phyloP scores from a whole-genome alignment of 306 rosid genomes.

The Vigna nakashimae region DNA sequence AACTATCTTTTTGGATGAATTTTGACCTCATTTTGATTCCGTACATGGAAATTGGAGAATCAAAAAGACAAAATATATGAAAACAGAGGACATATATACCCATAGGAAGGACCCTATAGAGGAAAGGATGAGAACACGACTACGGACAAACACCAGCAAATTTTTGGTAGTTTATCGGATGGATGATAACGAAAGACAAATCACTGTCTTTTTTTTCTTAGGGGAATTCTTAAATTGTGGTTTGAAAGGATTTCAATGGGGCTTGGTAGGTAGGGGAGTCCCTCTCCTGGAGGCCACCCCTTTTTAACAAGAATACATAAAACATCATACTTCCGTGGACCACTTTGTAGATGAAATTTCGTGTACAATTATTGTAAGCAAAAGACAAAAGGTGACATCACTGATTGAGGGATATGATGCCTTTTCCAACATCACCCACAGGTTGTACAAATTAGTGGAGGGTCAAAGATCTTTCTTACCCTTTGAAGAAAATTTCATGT shows the following conservation, averaged over 20 bases:
- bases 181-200: constrained; percentile 4
- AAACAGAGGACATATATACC: constrained; percentile 22
- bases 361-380: constrained; percentile 24
- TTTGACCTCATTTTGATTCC: neutral
- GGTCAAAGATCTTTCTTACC: constrained; percentile 4
- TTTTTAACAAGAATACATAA: neutral
- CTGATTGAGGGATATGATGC: neutral
- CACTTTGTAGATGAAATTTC: neutral
- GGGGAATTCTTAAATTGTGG: neutral
- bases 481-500: neutral
- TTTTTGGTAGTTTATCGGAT: constrained; percentile 8
- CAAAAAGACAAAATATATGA: neutral
- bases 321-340: constrained; percentile 12
- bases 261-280: neutral
- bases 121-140: constrained; percentile 11
- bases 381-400: constrained; percentile 6
- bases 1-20: neutral
- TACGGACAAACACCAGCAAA: constrained; percentile 8
- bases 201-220: neutral
- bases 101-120: neutral
- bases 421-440: constrained; percentile 6
- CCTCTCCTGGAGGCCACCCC: neutral
- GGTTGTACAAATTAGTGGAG: neutral
- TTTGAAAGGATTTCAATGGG: neutral
- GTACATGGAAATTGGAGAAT: neutral